A percentile compares a stretch with the other conserved stretches of the same genome.
These are phyloP conservation scores for Lachnellula occidentalis DNA, from an alignment of 2,329 filamentous ascomycete species.

Conservation along the genomic window DNA sequence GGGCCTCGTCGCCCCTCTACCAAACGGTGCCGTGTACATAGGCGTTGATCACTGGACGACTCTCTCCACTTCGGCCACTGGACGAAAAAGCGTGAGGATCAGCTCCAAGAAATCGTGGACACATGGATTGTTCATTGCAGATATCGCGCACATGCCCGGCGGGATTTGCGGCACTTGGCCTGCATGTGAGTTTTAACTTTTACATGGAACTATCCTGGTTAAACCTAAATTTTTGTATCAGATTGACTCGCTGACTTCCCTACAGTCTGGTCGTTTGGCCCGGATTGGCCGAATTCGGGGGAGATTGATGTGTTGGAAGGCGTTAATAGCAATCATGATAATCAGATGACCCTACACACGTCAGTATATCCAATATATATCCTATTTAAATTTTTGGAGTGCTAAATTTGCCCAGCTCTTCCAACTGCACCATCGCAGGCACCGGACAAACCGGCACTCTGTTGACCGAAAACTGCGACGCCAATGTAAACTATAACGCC, in stretches of 20 bases:
- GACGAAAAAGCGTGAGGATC: slow-evolving; percentile 60
- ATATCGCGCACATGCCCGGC: slow-evolving; percentile 67
- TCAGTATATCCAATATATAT: neutral
- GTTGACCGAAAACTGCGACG: slow-evolving; percentile 12
- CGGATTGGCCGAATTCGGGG: slow-evolving; percentile 55
- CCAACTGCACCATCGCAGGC: slow-evolving; percentile 30
- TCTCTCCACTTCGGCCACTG: slow-evolving; percentile 36
- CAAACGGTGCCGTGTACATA: slow-evolving; percentile 53
- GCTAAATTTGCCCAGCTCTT: no score
- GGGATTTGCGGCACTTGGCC: slow-evolving; percentile 71
- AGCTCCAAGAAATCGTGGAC: slow-evolving; percentile 58
- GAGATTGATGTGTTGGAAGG: slow-evolving; percentile 63
- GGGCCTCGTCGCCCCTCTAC: slow-evolving; percentile 36
- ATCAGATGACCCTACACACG: slow-evolving; percentile 64
- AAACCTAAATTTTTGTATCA: neutral
- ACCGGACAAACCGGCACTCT: slow-evolving; percentile 26
- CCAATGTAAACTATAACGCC: slow-evolving; percentile 23
- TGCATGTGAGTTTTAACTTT: slow-evolving; percentile 46
- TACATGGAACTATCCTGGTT: no score
- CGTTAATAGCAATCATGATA: slow-evolving; percentile 38
- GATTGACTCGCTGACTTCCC: neutral
- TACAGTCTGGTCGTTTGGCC: slow-evolving; percentile 43
- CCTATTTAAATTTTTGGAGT: neutral
- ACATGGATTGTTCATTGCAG: slow-evolving; percentile 63
- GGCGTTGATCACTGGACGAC: slow-evolving; percentile 59